These are phyloP conservation scores for sweet orange (Citrus sinensis) DNA, from an alignment of 345 rosid genomes.

Conservation along the genomic window DNA sequence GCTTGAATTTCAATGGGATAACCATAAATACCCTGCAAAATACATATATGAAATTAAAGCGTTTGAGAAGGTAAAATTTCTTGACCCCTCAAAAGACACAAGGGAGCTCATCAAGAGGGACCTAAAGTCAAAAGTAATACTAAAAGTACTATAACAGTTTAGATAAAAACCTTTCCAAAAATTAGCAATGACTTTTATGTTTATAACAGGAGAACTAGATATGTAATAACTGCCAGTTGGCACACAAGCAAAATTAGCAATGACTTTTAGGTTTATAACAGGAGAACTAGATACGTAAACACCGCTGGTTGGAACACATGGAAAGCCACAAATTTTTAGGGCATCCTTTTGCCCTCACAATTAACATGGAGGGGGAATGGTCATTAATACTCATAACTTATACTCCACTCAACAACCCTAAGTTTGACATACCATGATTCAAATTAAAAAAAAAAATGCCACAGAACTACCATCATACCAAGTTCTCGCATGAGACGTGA, in stretches of 20 bases:
- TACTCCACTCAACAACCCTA: background rate
- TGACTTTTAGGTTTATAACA: background rate
- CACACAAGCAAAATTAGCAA: background rate
- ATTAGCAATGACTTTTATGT: background rate
- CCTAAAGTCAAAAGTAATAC: background rate
- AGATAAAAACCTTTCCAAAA: background rate
- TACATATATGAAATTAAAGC: background rate
- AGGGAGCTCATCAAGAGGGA: background rate
- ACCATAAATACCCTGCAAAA: conserved; percentile 69
- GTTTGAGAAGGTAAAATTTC: background rate
- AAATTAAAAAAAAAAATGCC: background rate
- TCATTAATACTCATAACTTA: background rate
- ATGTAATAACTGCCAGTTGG: background rate
- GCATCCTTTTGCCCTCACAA: background rate
- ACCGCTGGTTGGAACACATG: background rate
- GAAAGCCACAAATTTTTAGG: background rate
- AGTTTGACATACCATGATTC: background rate
- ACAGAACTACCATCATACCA: background rate
- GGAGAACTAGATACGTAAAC: background rate
- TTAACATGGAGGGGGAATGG: background rate
- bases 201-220: background rate
- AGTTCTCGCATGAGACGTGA: background rate
- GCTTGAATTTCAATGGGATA: conserved; percentile 85
- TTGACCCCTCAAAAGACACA: background rate
- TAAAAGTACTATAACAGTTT: background rate